Base-by-base conservation (phyloP, 2,329 filamentous ascomycete genomes). In the Aspergillus sp. region DNA sequence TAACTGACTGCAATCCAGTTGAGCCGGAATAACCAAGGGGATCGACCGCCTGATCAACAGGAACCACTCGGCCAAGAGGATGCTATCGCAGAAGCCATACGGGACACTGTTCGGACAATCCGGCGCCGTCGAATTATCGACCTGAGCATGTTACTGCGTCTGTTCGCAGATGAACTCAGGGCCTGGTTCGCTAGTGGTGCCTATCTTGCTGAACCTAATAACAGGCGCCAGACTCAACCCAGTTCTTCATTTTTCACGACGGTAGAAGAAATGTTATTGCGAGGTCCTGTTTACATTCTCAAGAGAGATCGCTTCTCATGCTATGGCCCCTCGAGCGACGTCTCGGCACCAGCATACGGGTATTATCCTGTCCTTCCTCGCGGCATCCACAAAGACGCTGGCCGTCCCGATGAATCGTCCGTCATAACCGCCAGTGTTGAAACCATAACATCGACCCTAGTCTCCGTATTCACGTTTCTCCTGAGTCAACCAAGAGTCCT, bases 131-230 rank as follows among this genome's bases (percentile, higher is more conserved):
- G 51, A 1, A 24, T 24, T 2, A 3, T 64, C 1, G 56, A 61
- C 33, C 15, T 65, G 11, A 50, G 52, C 11, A 24, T 27, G 3
- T 55, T 50, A 0, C 21, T 65, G 6, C 39, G 49, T 0, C 57
- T 52, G 6, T 61, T 64, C 17, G 55, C 53, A 2, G 33, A 51
- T 17, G 52, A 58, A 4, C 57, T 65, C 5, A n/a, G 58, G 21
- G 12, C 35, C 4, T 11, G 23, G 17, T 31, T 60, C 31, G 21
- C 45, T 1, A 6, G 44, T 15, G 49, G 43, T 11, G 44, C 53
- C 7, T 9, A 12, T 12, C 15, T 14, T 49, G 6, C 23, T 14
- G 35, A 15, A 9, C 24, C 49, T 15, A 27, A 27, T 27, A 6
- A 5, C 11, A 8, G 17, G 19, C 17, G 35, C 21, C 48, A 12